Conservation (phyloP, 2,329 filamentous ascomycete genomes). For the Diaporthe capsici region DNA sequence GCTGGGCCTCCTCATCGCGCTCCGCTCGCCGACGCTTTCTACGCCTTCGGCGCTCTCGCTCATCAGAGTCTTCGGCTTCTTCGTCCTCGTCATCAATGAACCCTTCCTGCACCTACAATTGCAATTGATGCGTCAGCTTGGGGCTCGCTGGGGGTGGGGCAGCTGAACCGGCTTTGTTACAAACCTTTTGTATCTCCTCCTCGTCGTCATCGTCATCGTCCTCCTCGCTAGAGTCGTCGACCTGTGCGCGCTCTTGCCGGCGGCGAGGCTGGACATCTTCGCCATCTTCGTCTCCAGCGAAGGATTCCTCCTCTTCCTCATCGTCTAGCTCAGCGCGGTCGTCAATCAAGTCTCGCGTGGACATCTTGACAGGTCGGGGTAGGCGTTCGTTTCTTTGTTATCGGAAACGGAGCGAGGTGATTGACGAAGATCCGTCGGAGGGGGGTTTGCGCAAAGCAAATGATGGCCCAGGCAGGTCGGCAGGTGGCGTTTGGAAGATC, state of each 20-base stretch:
- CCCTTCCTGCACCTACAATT: slow-evolving; percentile 83
- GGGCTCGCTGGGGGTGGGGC: background rate
- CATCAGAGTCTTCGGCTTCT: slow-evolving; percentile 71
- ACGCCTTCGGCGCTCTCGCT: slow-evolving; percentile 72
- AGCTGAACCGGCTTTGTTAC: background rate
- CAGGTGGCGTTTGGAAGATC: background rate
- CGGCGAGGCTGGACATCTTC: slow-evolving; percentile 73
- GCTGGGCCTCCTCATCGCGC: slow-evolving; percentile 86
- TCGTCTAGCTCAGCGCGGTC: slow-evolving; percentile 88
- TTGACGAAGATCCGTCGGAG: background rate
- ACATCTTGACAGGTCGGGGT: slow-evolving; percentile 65
- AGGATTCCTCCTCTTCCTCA: slow-evolving; percentile 87
- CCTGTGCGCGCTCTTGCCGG: slow-evolving; percentile 59
- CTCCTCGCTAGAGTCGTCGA: slow-evolving; percentile 92
- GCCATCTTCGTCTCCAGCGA: slow-evolving; percentile 83
- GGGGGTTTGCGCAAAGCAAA: slow-evolving; percentile 19
- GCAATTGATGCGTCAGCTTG: slow-evolving; percentile 17
- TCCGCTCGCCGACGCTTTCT: slow-evolving; percentile 83
- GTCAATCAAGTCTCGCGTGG: slow-evolving; percentile 84
- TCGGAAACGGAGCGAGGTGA: slow-evolving; percentile 7
- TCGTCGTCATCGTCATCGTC: slow-evolving; percentile 94
- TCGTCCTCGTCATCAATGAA: slow-evolving; percentile 93
- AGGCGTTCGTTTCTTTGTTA: slow-evolving; percentile 32
- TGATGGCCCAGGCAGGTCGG: background rate
- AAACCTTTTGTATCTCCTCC: slow-evolving; percentile 82